Base-by-base conservation (phyloP, 2,329 filamentous ascomycete species). In the Scedosporium minutisporum region DNA sequence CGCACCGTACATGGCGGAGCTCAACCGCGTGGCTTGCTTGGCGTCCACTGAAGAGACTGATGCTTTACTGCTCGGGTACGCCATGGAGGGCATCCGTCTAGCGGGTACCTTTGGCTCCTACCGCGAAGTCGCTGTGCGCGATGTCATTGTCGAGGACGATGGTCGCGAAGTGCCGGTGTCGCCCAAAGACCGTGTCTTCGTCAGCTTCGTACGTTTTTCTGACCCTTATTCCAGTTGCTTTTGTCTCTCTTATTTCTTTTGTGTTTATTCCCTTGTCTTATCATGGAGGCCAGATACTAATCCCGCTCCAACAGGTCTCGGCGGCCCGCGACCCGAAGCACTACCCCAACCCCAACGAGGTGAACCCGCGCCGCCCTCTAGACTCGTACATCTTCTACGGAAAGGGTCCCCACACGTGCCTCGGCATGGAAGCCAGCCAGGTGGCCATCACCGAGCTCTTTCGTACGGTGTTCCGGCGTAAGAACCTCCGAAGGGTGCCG, bases 11-110 rank as follows among this genome's bases (percentile, higher is more conserved):
- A 72, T 89, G 0, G 76, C 82, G 0, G 82, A 86, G 53, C 80
- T 93, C 62, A 80, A 87, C 66, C 75, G 76, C 18, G 76, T 89
- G 16, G 84, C 90, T 29, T 75, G 79, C 41, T 70, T 80, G 46
- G 78, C 84, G 4, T 76, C 80, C 0, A 76, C 76, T 1, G 79
- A 82, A 12, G 82, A 86, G 65, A 82, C 80, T 0, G 87, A 91
- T 65, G 79, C 84, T 1, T 75, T 83, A 41, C 78, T 93, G 2
- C 78, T 88, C 1, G 87, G 85, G 46, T 92, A 90, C 69, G 85
- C 83, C 53, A 80, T 88, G 77, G 91, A 91, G 72, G 89, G 86
- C 16, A 81, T 89, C 62, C 86, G 89, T 46, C 78, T 93, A 61
- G 84, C 85, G 3, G 84, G 86, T 10, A 83, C 83, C 0, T 83